phyloP scores from a whole-genome alignment of 345 rosid genomes.

The Aethionema arabicum region DNA sequence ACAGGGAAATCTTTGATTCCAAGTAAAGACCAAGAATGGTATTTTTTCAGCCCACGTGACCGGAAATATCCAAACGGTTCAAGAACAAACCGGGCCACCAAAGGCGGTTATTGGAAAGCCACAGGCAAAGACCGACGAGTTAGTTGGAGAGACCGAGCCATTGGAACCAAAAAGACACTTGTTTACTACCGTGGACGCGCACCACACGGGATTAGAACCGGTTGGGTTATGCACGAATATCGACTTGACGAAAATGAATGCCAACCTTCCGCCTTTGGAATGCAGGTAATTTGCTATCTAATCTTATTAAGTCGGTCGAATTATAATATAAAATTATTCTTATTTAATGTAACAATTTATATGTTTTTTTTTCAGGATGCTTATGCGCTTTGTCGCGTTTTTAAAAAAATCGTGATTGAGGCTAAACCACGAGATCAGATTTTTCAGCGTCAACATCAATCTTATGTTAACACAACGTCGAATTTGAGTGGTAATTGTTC shows the following conservation, averaged over 20 bases:
- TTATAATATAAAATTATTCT: neutral
- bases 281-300: conserved; percentile 33
- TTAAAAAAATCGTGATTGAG: conserved; percentile 36
- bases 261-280: conserved; percentile 36
- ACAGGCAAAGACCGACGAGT: conserved; percentile 42
- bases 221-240: conserved; percentile 47
- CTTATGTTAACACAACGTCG: conserved; percentile 32
- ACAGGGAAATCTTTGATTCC: conserved; percentile 39
- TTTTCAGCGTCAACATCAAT: conserved; percentile 14
- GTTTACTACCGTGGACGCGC: conserved; percentile 41
- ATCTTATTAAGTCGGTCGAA: neutral
- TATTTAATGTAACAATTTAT: neutral
- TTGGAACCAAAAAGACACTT: conserved; percentile 40
- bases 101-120: conserved; percentile 41
- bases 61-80: conserved; percentile 41
- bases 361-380: conserved; percentile 27
- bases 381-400: conserved; percentile 43
- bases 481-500: conserved; percentile 28
- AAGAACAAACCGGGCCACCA: conserved; percentile 42
- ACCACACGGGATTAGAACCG: conserved; percentile 40
- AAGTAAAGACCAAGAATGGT: conserved; percentile 44
- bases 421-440: conserved; percentile 35
- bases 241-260: conserved; percentile 39
- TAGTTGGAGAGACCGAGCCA: conserved; percentile 35
- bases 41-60: conserved; percentile 42